Evolutionary conservation across 306 rosid genomes (phyloP).

Genomic region (Vicia villosa): DNA sequence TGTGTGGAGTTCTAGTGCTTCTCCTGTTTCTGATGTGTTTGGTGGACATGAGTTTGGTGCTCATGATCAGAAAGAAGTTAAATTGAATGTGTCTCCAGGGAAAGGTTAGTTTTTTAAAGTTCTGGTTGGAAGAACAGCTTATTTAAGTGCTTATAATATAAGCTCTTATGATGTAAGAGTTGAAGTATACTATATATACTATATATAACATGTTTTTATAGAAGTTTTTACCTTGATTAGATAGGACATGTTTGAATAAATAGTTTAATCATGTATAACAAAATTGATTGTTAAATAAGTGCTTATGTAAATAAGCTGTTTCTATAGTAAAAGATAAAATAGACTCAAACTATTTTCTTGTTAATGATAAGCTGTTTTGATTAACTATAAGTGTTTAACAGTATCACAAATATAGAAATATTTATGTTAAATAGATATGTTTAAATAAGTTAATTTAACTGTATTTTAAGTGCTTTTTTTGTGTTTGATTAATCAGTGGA

Average conservation of each 20-base stretch:
- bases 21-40: slow-evolving; percentile 89
- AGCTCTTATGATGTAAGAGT: not conserved
- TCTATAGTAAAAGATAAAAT: too few species aligned
- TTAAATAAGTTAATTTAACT: not conserved
- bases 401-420: not conserved
- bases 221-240: too few species aligned
- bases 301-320: too few species aligned
- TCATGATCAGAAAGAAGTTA: slow-evolving; percentile 79
- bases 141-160: not conserved
- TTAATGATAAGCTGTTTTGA: too few species aligned
- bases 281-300: too few species aligned
- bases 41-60: slow-evolving; percentile 70
- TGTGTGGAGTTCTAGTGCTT: slow-evolving; percentile 93
- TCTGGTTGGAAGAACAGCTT: not conserved
- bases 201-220: too few species aligned
- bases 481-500: slow-evolving; percentile 54
- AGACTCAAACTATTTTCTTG: too few species aligned
- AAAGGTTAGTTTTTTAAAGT: slow-evolving; percentile 53
- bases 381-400: too few species aligned
- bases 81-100: slow-evolving; percentile 66
- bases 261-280: too few species aligned
- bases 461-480: not conserved
- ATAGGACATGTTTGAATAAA: too few species aligned
- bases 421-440: not conserved
- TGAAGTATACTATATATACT: too few species aligned